Conservation (phyloP, 2,329 filamentous ascomycete species). For the Botrytis aclada region DNA sequence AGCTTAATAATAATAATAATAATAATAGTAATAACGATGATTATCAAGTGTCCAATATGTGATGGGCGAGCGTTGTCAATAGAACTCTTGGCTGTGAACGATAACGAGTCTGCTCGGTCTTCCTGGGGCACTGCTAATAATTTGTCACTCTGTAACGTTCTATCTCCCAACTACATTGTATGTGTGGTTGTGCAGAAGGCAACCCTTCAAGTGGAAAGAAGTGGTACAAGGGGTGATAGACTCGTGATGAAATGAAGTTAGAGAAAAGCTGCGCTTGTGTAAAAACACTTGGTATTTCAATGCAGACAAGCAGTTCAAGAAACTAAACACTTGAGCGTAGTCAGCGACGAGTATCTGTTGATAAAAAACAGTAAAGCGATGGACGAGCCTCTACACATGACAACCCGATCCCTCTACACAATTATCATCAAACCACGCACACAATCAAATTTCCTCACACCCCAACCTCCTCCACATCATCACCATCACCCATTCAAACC, state of each 20-base stretch:
- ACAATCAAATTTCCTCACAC: neutral
- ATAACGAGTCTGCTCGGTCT: neutral
- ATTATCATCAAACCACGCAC: neutral
- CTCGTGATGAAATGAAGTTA: neutral
- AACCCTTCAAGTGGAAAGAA: neutral
- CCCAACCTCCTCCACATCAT: neutral
- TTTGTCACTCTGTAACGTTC: neutral
- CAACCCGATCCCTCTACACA: neutral
- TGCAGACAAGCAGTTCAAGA: neutral
- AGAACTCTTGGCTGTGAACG: neutral
- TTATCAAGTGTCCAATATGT: neutral
- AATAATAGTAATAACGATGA: no score
- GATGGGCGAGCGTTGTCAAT: neutral
- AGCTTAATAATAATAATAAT: no score
- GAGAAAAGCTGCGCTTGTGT: neutral
- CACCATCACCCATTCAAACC: neutral
- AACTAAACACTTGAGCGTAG: neutral
- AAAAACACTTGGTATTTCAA: neutral
- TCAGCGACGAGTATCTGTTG: neutral
- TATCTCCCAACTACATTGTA: accelerated
- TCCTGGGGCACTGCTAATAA: neutral
- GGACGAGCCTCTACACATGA: no score
- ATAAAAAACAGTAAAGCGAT: no score
- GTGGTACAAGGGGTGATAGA: neutral
- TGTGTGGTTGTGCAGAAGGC: neutral